Evolutionary conservation across 768 basidiomycete species (phyloP).

Genomic region (Boletus subcaerulescens): DNA sequence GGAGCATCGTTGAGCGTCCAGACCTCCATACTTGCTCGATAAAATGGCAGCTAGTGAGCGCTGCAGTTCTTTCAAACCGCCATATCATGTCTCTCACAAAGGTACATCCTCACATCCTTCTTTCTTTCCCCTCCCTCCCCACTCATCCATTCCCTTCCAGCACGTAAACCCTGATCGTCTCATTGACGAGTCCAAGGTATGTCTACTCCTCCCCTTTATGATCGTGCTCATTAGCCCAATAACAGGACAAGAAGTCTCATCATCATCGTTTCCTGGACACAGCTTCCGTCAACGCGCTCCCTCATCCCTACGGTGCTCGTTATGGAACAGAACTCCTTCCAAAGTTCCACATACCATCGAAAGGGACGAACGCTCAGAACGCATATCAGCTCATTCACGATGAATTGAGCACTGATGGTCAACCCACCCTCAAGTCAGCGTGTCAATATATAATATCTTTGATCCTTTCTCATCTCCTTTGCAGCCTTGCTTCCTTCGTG

Average conservation of each 20-base stretch:
- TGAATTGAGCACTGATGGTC: slow-evolving; percentile 54
- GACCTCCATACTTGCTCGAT: too few relatives aligned
- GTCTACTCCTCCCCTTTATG: background rate
- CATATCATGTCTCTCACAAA: slow-evolving; percentile 70
- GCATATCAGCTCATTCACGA: slow-evolving; percentile 64
- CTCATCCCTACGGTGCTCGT: slow-evolving; percentile 55
- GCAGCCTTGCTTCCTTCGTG: slow-evolving; percentile 59
- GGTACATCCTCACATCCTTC: slow-evolving; percentile 29
- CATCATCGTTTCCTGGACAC: slow-evolving; percentile 37
- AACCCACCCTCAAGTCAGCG: slow-evolving; percentile 49
- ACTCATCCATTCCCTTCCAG: slow-evolving; percentile 30
- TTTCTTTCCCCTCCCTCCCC: background rate
- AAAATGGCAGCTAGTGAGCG: too few relatives aligned
- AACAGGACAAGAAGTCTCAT: slow-evolving; percentile 45
- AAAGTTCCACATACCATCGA: slow-evolving; percentile 62
- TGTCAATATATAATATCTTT: background rate
- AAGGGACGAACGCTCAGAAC: slow-evolving; percentile 53
- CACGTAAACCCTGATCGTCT: slow-evolving; percentile 68
- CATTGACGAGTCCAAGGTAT: slow-evolving; percentile 54
- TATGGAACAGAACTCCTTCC: slow-evolving; percentile 69
- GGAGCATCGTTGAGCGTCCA: too few relatives aligned
- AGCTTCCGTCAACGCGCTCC: slow-evolving; percentile 30
- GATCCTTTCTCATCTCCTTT: background rate
- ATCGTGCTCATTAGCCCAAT: background rate
- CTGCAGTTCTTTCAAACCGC: background rate